phyloP scores from a whole-genome alignment of 495 filamentous ascomycete species.

The Evernia prunastri region DNA sequence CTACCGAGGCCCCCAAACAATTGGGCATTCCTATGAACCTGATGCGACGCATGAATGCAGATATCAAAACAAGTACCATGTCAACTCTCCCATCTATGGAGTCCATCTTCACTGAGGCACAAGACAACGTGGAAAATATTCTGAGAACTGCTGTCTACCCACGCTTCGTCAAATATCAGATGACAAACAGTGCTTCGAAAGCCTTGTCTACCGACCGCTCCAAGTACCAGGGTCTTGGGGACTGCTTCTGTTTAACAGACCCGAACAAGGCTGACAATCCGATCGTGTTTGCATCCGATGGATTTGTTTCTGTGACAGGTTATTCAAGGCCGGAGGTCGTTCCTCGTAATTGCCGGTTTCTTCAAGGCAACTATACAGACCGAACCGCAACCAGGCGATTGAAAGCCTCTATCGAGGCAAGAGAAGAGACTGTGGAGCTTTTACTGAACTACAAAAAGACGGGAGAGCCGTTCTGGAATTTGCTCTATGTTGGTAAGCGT shows the following conservation, averaged over 20 bases:
- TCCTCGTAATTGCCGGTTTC: slow-evolving; percentile 44
- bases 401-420: slow-evolving; percentile 35
- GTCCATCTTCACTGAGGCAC: slow-evolving; percentile 40
- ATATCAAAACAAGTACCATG: slow-evolving; percentile 38
- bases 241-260: slow-evolving; percentile 43
- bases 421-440: slow-evolving; percentile 45
- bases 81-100: slow-evolving; percentile 40
- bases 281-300: slow-evolving; percentile 46
- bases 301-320: slow-evolving; percentile 43
- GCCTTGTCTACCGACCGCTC: slow-evolving; percentile 33
- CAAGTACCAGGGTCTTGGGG: slow-evolving; percentile 37
- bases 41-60: slow-evolving; percentile 32
- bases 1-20: slow-evolving; percentile 35
- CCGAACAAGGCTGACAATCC: slow-evolving; percentile 45
- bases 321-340: slow-evolving; percentile 43
- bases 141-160: slow-evolving; percentile 43
- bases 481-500: slow-evolving; percentile 40
- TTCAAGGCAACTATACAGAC: slow-evolving; percentile 46
- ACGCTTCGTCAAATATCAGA: slow-evolving; percentile 44
- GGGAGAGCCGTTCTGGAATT: slow-evolving; percentile 50
- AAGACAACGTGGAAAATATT: slow-evolving; percentile 37
- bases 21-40: slow-evolving; percentile 34
- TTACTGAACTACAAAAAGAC: slow-evolving; percentile 47
- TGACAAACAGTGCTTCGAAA: slow-evolving; percentile 36
- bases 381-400: slow-evolving; percentile 35